These are phyloP conservation scores for Leccinum boreale DNA, from an alignment of 768 basidiomycete species.

Conservation along the genomic window DNA sequence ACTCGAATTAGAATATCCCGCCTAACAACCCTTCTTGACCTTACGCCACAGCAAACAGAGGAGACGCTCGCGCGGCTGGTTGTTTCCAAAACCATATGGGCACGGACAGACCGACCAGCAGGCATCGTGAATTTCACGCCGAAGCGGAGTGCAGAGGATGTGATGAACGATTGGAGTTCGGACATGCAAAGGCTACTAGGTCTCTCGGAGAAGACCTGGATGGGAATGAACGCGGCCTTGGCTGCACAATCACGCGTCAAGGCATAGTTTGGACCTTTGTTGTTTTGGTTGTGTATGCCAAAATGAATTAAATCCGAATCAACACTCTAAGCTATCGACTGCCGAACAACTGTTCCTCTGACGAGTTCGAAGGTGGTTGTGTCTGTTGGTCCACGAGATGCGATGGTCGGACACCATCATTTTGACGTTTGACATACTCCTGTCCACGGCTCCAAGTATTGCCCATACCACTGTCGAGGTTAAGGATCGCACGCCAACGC, in stretches of 20 bases:
- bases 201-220: slow-evolving; percentile 98
- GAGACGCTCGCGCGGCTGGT: slow-evolving; percentile 87
- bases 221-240: slow-evolving; percentile 89
- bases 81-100: slow-evolving; percentile 89
- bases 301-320: not conserved
- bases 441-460: slow-evolving; percentile 69
- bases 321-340: slow-evolving; percentile 14
- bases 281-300: slow-evolving; percentile 8
- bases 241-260: slow-evolving; percentile 72
- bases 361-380: slow-evolving; percentile 18
- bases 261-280: slow-evolving; percentile 29
- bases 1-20: slow-evolving; percentile 85
- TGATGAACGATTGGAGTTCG: slow-evolving; percentile 97
- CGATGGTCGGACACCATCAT: slow-evolving; percentile 61
- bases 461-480: slow-evolving; percentile 36
- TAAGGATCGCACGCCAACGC: slow-evolving; percentile 71
- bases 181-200: slow-evolving; percentile 92
- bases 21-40: slow-evolving; percentile 83
- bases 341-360: slow-evolving; percentile 20
- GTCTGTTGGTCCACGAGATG: slow-evolving; percentile 53
- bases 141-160: slow-evolving; percentile 82
- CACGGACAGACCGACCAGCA: slow-evolving; percentile 87
- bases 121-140: slow-evolving; percentile 86
- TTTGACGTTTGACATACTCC: slow-evolving; percentile 71
- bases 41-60: slow-evolving; percentile 79